These are phyloP conservation scores for Microstroma glucosiphilum DNA, from an alignment of 1,284 basidiomycete species.

Conservation along the genomic window DNA sequence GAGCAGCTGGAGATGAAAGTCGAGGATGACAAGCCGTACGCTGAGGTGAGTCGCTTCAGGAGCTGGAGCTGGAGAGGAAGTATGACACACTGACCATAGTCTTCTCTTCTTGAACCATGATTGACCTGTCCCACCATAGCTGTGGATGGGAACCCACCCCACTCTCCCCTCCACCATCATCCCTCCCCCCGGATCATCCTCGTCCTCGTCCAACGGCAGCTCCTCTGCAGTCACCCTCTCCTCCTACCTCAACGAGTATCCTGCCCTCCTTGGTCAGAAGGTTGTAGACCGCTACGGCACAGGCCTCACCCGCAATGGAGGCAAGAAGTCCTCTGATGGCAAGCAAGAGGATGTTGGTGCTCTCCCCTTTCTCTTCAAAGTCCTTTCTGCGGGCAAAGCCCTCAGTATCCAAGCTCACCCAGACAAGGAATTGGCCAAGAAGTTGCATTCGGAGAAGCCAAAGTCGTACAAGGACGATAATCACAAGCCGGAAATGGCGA, in stretches of 20 bases:
- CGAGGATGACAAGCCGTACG: constrained; percentile 33
- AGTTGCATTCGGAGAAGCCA: constrained; percentile 67
- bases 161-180: constrained; percentile 70
- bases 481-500: constrained; percentile 97
- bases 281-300: constrained; percentile 20
- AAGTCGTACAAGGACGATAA: constrained; percentile 89
- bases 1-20: constrained; percentile 21
- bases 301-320: not conserved
- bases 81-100: not conserved
- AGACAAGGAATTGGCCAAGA: constrained; percentile 78
- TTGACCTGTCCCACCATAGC: constrained; percentile 8
- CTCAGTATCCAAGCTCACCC: constrained; percentile 96
- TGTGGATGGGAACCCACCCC: constrained; percentile 97
- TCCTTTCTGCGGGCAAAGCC: constrained; percentile 80
- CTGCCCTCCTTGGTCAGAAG: constrained; percentile 28
- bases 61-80: not conserved
- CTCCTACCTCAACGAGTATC: constrained; percentile 23
- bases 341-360: constrained; percentile 16
- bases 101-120: constrained; percentile 57
- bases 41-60: constrained; percentile 26
- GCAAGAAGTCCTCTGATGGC: not conserved
- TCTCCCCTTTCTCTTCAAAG: constrained; percentile 48
- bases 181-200: not conserved
- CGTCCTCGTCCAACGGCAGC: not conserved
- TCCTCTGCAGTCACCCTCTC: constrained; percentile 18